These are phyloP conservation scores for Fusarium robinianum DNA, from an alignment of 2,329 filamentous ascomycete genomes.

Conservation along the genomic window DNA sequence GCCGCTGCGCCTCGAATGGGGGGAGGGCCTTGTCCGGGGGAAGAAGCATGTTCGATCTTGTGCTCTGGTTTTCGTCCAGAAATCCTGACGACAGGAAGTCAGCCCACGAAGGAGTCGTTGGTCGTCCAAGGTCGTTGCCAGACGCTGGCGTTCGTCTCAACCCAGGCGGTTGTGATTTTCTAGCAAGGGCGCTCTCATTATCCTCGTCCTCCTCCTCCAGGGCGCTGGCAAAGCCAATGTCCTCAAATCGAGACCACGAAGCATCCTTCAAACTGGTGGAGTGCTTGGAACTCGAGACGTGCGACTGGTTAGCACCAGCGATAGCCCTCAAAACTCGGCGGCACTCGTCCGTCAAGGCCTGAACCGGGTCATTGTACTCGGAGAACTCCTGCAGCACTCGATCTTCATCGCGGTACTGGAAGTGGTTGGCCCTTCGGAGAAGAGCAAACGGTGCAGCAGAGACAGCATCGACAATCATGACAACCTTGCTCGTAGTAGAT, in stretches of 20 bases:
- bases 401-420: slow-evolving; percentile 92
- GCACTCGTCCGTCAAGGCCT: slow-evolving; percentile 91
- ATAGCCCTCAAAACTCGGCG: slow-evolving; percentile 87
- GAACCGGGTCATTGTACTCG: slow-evolving; percentile 84
- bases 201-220: slow-evolving; percentile 74
- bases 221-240: slow-evolving; percentile 83
- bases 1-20: slow-evolving; percentile 75
- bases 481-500: slow-evolving; percentile 81
- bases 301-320: slow-evolving; percentile 84
- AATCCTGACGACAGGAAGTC: slow-evolving; percentile 97
- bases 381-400: slow-evolving; percentile 82
- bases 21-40: slow-evolving; percentile 91
- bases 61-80: slow-evolving; percentile 69
- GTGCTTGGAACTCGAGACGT: slow-evolving; percentile 70
- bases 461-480: slow-evolving; percentile 95
- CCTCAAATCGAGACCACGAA: slow-evolving; percentile 96
- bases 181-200: slow-evolving; percentile 53
- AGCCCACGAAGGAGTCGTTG: slow-evolving; percentile 96
- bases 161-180: slow-evolving; percentile 49
- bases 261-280: slow-evolving; percentile 79
- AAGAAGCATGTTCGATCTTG: slow-evolving; percentile 70
- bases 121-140: slow-evolving; percentile 71
- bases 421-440: slow-evolving; percentile 87
- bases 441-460: slow-evolving; percentile 94
- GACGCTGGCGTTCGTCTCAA: slow-evolving; percentile 71